A percentile compares a stretch with the other conserved stretches of the same genome.
Conservation (phyloP, 139 green algal genomes). For the Chlorella sp. region DNA sequence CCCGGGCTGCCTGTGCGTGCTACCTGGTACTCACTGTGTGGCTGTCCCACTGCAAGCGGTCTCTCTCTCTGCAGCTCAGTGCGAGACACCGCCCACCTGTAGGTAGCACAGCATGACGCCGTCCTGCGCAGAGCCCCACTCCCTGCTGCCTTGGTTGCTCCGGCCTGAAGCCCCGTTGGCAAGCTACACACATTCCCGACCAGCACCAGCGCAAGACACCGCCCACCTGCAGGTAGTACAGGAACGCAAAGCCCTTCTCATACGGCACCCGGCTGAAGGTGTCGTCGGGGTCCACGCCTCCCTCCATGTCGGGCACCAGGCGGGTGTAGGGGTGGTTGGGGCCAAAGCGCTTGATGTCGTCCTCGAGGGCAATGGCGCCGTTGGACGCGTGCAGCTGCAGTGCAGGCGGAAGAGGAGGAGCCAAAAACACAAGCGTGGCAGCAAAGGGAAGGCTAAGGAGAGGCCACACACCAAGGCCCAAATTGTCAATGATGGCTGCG, state of each 20-base stretch:
- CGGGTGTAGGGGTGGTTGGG: constrained; percentile 44
- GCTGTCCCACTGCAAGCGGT: too few species aligned
- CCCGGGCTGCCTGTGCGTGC: not conserved
- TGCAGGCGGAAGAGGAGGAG: too few species aligned
- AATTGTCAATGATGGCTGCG: too few species aligned
- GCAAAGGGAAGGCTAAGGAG: too few species aligned
- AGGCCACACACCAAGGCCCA: too few species aligned
- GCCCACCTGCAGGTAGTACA: constrained; percentile 73
- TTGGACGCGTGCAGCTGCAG: constrained; percentile 44
- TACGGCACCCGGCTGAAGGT: constrained; percentile 47
- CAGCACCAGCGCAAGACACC: too few species aligned
- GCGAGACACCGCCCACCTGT: not conserved
- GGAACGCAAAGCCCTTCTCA: constrained; percentile 87
- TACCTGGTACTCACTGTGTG: not conserved
- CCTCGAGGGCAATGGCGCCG: constrained; percentile 24
- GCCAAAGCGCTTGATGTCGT: constrained; percentile 33
- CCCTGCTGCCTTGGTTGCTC: not conserved
- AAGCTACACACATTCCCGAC: too few species aligned
- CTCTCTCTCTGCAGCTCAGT: too few species aligned
- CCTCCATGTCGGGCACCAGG: constrained; percentile 40
- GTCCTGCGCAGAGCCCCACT: not conserved
- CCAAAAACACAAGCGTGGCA: too few species aligned
- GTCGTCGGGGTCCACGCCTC: constrained; percentile 80
- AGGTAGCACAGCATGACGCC: not conserved
- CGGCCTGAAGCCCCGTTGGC: too few species aligned